Evolutionary conservation across 257 asterid species (phyloP), one percentile per base, ranked within the genome.

Genomic region (Solanum arcanum): DNA sequence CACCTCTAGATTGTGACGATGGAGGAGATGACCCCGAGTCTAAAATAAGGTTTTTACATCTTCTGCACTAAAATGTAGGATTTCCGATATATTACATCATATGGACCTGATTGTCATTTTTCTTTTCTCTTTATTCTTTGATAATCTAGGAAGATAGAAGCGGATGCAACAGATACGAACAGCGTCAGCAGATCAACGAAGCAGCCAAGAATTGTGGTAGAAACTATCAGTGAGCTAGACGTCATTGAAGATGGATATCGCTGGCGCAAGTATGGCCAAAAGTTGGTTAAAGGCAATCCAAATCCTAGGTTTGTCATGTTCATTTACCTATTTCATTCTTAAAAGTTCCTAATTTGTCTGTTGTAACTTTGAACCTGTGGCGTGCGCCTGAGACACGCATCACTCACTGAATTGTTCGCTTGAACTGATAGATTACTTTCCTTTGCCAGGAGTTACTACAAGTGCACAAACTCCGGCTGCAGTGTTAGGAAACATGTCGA

Each of bases 221-320:
- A 94, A 89, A 95, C 99, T 44, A 94, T 92, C 10, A 96, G 99
- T 87, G 99, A 96, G 86, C 94, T 96, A 44, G 98, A 95, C 90
- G 91, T 95, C 62, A 92, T 96, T 76, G 99, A 94, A 31, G 99
- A 95, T 75, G 99, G 99, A 44, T 96, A 95, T 83, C 95, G 97
- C 68, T 96, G 99, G 99, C 98, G 98, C 83, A 96, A 96, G 87
- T 96, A 96, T 16, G 99, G 99, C 66, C 98, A 96, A 92, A 96
- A 96, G 90, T 94, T 96, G 23, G 99, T 96, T 62, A 95, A 95
- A 90, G 99, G 99, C 88, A 96, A 96, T 86, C 98, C 99, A 60
- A 94, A 95, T 88, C 99, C 99, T 91, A 96, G 99, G 98, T 95
- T 81, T 56, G 31, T 56, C 42, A 29, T 37, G 82, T 74, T 39